phyloP scores from a whole-genome alignment of 75 land plant species.

The Pinus taeda region DNA sequence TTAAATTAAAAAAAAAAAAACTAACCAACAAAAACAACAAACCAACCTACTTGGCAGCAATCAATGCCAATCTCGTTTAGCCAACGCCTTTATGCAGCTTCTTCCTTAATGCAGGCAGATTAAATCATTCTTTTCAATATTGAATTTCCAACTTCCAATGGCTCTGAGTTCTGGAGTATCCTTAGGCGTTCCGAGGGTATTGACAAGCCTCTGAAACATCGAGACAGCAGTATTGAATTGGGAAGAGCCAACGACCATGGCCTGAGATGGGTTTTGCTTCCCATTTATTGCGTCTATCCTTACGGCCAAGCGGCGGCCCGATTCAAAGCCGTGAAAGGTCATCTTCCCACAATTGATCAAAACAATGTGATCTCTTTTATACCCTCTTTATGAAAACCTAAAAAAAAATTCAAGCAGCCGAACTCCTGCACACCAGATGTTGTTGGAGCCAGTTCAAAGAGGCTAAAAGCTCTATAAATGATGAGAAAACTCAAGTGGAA shows the following conservation, averaged over 20 bases:
- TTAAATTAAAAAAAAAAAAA: no score
- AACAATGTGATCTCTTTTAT: background rate
- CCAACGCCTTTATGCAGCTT: no score
- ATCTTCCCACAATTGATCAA: conserved; percentile 16
- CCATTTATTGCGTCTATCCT: conserved; percentile 1
- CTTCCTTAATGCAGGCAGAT: no score
- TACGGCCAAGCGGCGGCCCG: conserved; percentile 22
- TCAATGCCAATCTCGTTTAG: no score
- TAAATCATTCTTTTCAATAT: no score
- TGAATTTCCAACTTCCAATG: background rate
- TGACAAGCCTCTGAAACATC: conserved; percentile 63
- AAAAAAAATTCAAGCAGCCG: background rate
- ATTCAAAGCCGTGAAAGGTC: conserved; percentile 74
- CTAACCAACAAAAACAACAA: no score
- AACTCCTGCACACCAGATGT: no score
- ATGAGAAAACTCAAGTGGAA: no score
- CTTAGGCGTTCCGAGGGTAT: conserved; percentile 70
- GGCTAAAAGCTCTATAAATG: no score
- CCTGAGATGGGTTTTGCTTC: conserved; percentile 61
- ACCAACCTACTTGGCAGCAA: no score
- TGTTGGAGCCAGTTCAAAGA: no score
- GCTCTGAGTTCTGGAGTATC: conserved; percentile 60
- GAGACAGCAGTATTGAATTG: conserved; percentile 81
- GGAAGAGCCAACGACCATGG: conserved; percentile 64
- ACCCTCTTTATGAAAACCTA: background rate